Base-by-base conservation (phyloP, 371 early-diverging fungal genomes). In the Circinella umbellata region DNA sequence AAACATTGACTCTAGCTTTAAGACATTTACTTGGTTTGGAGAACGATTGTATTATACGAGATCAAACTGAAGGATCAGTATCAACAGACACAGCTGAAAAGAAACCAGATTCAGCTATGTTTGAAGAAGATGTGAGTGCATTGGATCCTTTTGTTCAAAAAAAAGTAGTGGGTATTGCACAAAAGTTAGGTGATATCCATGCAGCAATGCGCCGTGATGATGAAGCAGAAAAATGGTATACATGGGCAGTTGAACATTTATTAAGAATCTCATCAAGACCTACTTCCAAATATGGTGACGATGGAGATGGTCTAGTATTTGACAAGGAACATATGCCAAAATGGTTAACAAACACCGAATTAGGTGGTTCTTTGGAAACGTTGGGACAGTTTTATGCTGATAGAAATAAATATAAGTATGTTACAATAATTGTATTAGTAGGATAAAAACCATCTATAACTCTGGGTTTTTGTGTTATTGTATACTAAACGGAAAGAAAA, bases 161-260 rank as follows among this genome's bases (percentile, higher is more conserved):
- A 36, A 89, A 87, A 64, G 71, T 77, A 0, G 74, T 87, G 4
- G 89, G 88, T 3, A 78, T 90, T 37, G 88, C 88, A 4, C 89
- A 88, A 67, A 89, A 89, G 53, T 69, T 90, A 8, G 90, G 89
- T 13, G 90, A 90, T 72, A 68, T 90, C 27, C 72, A 80, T 18
- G 76, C 72, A 14, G 62, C 61, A 1, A 71, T 84, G 68, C 78
- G 81, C 18, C 76, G 80, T 39, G 84, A 89, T 67, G 80, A 85
- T 3, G 81, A 86, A 46, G 88, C 89, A 1, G 90, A 90, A 66
- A 76, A 81, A 49, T 90, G 85, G 76, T 90, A 87, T 71, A 79
- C 82, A 1, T 86, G 88, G 88, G 86, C 89, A 0, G 85, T 90
- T 0, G 89, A 89, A 66, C 89, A 88, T 72, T 65, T 90, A 47